Evolutionary conservation across 208 protist genomes (phyloP).

Genomic region (Leishmania mexicana): DNA sequence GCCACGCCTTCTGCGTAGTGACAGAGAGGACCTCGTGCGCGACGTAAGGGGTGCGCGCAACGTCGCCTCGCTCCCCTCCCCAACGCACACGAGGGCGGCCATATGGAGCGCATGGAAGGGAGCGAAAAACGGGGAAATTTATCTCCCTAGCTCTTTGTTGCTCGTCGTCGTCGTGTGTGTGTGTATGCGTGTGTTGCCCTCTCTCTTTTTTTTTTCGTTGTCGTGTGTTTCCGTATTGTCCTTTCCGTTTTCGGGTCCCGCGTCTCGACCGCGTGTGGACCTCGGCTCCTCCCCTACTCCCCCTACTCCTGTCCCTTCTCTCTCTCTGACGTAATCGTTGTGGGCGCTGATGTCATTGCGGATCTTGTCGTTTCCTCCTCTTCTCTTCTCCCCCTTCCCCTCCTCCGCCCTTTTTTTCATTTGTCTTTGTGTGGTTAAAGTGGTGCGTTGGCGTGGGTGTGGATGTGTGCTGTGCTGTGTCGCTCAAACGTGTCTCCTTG

Average conservation of each 20-base stretch:
- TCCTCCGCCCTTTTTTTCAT: background rate
- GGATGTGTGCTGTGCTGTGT: too few species aligned
- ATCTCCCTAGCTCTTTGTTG: background rate
- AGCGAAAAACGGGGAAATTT: too few species aligned
- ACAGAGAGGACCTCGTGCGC: background rate
- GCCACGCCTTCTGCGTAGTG: conserved; percentile 2
- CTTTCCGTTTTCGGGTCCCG: background rate
- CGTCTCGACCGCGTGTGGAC: background rate
- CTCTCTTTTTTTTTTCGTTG: background rate
- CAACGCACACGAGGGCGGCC: background rate
- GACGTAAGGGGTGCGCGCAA: background rate
- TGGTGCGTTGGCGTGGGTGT: too few species aligned
- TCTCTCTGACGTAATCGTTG: conserved; percentile 3
- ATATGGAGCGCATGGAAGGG: background rate
- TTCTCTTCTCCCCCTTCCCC: background rate
- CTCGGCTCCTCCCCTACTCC: background rate
- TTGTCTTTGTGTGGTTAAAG: background rate
- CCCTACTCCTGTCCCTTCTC: background rate
- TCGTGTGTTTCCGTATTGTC: background rate
- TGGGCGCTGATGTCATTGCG: background rate
- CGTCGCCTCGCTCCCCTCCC: background rate
- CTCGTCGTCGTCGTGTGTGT: background rate
- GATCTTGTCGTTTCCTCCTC: conserved; percentile 19
- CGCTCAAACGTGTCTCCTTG: background rate
- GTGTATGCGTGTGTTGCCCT: background rate